phyloP scores from a whole-genome alignment of 2,329 filamentous ascomycete species.

The Cyphellophora europaea region DNA sequence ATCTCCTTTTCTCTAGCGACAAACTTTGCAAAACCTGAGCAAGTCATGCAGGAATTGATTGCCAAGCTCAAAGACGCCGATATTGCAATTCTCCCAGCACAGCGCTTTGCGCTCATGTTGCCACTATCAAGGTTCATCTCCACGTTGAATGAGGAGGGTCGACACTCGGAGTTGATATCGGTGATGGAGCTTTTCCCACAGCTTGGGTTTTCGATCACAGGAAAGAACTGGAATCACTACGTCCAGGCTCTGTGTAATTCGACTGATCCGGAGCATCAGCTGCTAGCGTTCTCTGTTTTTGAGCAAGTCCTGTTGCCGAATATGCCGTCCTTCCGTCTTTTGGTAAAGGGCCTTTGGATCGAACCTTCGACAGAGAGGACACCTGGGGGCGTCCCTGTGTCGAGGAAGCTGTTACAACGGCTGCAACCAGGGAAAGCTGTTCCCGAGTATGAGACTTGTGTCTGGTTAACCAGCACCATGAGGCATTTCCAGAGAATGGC shows the following conservation, averaged over 20 bases:
- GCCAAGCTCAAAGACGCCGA: neutral
- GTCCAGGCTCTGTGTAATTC: constrained; percentile 58
- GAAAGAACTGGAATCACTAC: constrained; percentile 71
- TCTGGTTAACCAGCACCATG: too few relatives aligned
- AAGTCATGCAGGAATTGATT: neutral
- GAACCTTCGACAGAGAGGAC: too few relatives aligned
- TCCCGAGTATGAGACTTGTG: too few relatives aligned
- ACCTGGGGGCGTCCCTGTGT: too few relatives aligned
- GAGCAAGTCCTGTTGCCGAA: constrained; percentile 69
- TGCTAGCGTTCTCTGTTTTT: constrained; percentile 59
- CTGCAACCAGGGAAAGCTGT: too few relatives aligned
- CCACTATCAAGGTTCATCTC: constrained; percentile 44
- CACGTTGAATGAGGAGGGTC: constrained; percentile 43
- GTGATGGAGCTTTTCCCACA: constrained; percentile 48
- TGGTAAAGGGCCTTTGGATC: constrained; percentile 16
- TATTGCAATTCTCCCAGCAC: constrained; percentile 24
- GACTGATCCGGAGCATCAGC: constrained; percentile 44
- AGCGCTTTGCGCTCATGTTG: constrained; percentile 39
- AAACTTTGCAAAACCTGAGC: constrained; percentile 3
- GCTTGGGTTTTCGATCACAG: constrained; percentile 65
- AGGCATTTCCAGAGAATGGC: too few relatives aligned
- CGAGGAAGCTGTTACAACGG: too few relatives aligned
- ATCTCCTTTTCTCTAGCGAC: constrained; percentile 2
- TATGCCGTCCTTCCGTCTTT: constrained; percentile 62
- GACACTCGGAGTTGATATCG: constrained; percentile 41